These are phyloP conservation scores for Tilletia indica DNA, from an alignment of 1,284 basidiomycete genomes.

Conservation along the genomic window DNA sequence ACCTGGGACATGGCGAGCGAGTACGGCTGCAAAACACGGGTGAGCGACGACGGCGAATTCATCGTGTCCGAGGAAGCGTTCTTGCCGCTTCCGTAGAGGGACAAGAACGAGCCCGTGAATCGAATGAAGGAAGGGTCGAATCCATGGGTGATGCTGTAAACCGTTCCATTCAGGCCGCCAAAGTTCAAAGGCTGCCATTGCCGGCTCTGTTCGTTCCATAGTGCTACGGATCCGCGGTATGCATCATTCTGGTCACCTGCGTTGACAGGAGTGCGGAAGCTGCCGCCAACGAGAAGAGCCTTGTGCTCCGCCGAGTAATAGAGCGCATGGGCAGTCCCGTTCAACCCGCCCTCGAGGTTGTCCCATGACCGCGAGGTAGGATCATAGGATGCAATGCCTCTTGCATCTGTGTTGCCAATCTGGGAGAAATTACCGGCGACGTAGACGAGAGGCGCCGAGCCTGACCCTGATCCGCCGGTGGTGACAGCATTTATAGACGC, in stretches of 20 bases:
- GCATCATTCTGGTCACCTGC: constrained; percentile 43
- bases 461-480: constrained; percentile 23
- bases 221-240: constrained; percentile 68
- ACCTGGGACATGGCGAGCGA: constrained; percentile 63
- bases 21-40: constrained; percentile 54
- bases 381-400: constrained; percentile 47
- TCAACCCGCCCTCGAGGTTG: constrained; percentile 31
- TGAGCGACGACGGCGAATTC: constrained; percentile 60
- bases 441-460: constrained; percentile 39
- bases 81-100: constrained; percentile 12
- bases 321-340: constrained; percentile 73
- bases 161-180: constrained; percentile 75
- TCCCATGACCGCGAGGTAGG: constrained; percentile 18
- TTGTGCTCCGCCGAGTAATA: constrained; percentile 73
- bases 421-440: constrained; percentile 55
- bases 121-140: constrained; percentile 72
- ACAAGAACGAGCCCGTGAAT: constrained; percentile 79
- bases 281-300: constrained; percentile 81
- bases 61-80: constrained; percentile 40
- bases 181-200: constrained; percentile 78
- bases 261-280: constrained; percentile 62
- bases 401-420: constrained; percentile 40
- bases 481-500: constrained; percentile 53
- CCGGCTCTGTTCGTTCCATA: constrained; percentile 69
- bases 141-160: constrained; percentile 75